Evolutionary conservation across 73 alveolate species (phyloP).

Genomic region (Paramecium sonneborni): DNA sequence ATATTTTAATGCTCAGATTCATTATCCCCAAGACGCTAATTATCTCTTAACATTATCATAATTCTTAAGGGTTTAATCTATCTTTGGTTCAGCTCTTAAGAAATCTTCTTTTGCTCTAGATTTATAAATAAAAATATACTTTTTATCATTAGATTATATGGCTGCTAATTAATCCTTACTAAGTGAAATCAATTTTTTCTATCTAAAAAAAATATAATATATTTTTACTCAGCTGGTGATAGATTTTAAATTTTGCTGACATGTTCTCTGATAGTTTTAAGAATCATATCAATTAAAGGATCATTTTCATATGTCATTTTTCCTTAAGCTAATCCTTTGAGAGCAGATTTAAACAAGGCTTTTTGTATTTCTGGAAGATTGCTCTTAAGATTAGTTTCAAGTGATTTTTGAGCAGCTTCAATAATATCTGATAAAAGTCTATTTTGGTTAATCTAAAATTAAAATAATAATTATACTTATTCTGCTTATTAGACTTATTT

Average conservation of each 20-base stretch:
- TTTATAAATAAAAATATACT: not conserved
- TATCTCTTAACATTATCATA: conserved; percentile 21
- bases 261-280: conserved; percentile 37
- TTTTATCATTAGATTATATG: not conserved
- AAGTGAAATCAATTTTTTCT: conserved; percentile 23
- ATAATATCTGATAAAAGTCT: conserved; percentile 45
- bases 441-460: conserved; percentile 51
- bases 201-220: not conserved
- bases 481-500: conserved; percentile 60
- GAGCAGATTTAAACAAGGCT: conserved; percentile 54
- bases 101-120: conserved; percentile 15
- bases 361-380: conserved; percentile 36
- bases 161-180: not conserved
- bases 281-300: conserved; percentile 58
- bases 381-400: conserved; percentile 42
- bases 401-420: conserved; percentile 59
- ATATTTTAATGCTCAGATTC: not conserved
- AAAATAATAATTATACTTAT: not conserved
- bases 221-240: conserved; percentile 44
- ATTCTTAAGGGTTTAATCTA: conserved; percentile 32
- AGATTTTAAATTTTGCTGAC: conserved; percentile 57
- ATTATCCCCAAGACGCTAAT: conserved; percentile 41
- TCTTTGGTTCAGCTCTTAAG: conserved; percentile 48
- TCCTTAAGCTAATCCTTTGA: conserved; percentile 62
- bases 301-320: conserved; percentile 63